A percentile compares a stretch with the other conserved stretches of the same genome.
Evolutionary conservation across 257 asterid genomes (phyloP).

Genomic region (Petunia secreta): DNA sequence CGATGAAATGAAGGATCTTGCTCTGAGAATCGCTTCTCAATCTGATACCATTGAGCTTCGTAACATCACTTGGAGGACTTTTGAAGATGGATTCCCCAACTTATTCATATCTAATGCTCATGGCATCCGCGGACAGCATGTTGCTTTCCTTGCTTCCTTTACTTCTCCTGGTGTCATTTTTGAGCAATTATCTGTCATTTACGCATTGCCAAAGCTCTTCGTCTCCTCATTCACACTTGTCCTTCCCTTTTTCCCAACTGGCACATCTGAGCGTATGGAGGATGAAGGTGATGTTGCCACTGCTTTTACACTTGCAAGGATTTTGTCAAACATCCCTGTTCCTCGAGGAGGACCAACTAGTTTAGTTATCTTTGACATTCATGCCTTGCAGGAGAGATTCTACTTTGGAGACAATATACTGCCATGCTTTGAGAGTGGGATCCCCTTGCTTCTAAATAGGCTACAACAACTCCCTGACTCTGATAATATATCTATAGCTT

Average conservation of each 20-base stretch:
- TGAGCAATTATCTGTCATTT: slow-evolving; percentile 89
- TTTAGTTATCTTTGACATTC: slow-evolving; percentile 91
- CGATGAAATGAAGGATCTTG: slow-evolving; percentile 88
- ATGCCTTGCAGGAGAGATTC: slow-evolving; percentile 99
- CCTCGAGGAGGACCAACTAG: slow-evolving; percentile 95
- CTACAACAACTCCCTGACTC: slow-evolving; percentile 96
- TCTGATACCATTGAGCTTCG: slow-evolving; percentile 95
- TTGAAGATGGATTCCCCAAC: slow-evolving; percentile 98
- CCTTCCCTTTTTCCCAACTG: slow-evolving; percentile 98
- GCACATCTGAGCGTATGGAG: slow-evolving; percentile 98
- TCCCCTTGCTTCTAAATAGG: slow-evolving; percentile 85
- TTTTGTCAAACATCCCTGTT: slow-evolving; percentile 87
- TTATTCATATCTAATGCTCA: slow-evolving; percentile 94
- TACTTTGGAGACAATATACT: slow-evolving; percentile 91
- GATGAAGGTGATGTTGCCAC: slow-evolving; percentile 99
- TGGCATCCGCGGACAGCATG: slow-evolving; percentile 94
- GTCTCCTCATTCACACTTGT: slow-evolving; percentile 95
- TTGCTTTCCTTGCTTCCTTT: slow-evolving; percentile 97
- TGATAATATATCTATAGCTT: slow-evolving; percentile 90
- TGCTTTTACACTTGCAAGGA: slow-evolving; percentile 95
- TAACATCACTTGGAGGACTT: slow-evolving; percentile 85
- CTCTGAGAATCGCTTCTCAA: slow-evolving; percentile 73
- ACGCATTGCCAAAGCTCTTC: slow-evolving; percentile 88
- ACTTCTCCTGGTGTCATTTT: slow-evolving; percentile 97
- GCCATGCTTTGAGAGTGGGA: slow-evolving; percentile 98